Base-by-base conservation (phyloP, 768 basidiomycete species). In the Lentinula sp. region DNA sequence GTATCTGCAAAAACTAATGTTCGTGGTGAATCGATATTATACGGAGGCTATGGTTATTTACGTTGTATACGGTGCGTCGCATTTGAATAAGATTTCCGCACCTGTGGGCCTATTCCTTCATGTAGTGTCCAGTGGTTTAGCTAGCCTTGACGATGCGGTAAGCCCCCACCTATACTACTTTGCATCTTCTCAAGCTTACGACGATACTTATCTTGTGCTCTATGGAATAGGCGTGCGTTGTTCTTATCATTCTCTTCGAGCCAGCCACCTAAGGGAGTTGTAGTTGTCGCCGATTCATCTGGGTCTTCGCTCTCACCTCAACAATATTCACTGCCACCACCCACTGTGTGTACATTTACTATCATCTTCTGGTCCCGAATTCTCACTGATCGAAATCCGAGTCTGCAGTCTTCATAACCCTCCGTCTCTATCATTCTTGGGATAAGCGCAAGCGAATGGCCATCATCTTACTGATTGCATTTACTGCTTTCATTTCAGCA, bases 211-310 rank as follows among this genome's bases (percentile, higher is more conserved):
- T 13, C 4, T 40, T 23, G 18, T 13, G 23, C 35, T 13, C 18
- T 28, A 21, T 56, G 11, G 11, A 39, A 40, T 35, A 56, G 34
- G 54, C 34, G 32, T 37, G 9, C 13, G 32, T n/a, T 31, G 9
- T 7, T 3, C 18, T 13, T 43, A 32, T 21, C 34, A 7, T 28
- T 18, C 18, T 18, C 21, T 56, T 16, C 54, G 37, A 40, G 21
- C 10, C 23, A 23, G 5, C 21, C 21, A 15, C 37, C 18, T 56
- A 2, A 23, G 35, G 5, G 11, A 15, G 45, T 46, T 32, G 9
- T 37, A 63, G 62, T 4, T 63, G 62, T 43, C 58, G 45, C 13
- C 35, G n/a, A 32, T 63, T 63, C 53, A 49, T 60, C 23, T 63
- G 58, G 58, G 34, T 63, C 6, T 63, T 60, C 31, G 48, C 59